A percentile compares a stretch with the other conserved stretches of the same genome.
These are phyloP conservation scores for Endocalyx cinctus DNA, from an alignment of 2,329 filamentous ascomycete genomes.

Conservation along the genomic window DNA sequence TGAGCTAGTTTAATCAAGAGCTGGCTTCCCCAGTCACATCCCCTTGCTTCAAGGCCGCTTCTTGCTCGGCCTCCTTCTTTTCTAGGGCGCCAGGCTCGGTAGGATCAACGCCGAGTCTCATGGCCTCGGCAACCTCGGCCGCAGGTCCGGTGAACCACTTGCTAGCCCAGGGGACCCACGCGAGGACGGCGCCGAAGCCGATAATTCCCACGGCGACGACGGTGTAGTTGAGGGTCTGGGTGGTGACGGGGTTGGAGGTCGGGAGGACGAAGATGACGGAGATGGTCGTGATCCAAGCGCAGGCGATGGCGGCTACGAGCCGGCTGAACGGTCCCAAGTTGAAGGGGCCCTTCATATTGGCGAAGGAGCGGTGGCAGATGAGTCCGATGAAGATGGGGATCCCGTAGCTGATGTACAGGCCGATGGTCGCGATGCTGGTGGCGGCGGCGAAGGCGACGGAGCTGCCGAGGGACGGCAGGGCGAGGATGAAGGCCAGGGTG, in stretches of 20 bases:
- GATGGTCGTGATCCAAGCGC: constrained; percentile 67
- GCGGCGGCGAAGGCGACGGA: constrained; percentile 75
- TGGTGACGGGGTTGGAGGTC: constrained; percentile 47
- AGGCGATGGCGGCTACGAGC: constrained; percentile 61
- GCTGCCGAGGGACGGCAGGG: constrained; percentile 75
- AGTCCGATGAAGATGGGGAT: constrained; percentile 70
- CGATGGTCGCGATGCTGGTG: constrained; percentile 76
- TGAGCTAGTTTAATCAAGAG: not conserved
- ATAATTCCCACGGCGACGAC: constrained; percentile 61
- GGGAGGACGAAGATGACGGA: constrained; percentile 76
- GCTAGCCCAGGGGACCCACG: constrained; percentile 60
- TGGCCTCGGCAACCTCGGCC: constrained; percentile 31
- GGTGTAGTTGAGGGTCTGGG: constrained; percentile 61
- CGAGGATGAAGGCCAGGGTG: constrained; percentile 63
- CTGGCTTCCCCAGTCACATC: not conserved
- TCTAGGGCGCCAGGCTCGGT: constrained; percentile 41
- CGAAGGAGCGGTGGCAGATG: constrained; percentile 59
- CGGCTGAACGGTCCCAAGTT: constrained; percentile 66
- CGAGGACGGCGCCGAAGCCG: constrained; percentile 53
- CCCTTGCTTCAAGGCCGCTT: too few relatives aligned
- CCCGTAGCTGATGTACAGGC: constrained; percentile 69
- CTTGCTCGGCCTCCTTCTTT: constrained; percentile 20
- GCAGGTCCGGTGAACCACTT: constrained; percentile 60
- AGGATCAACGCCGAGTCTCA: constrained; percentile 43
- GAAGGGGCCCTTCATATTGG: constrained; percentile 61